Evolutionary conservation across 2,329 filamentous ascomycete species (phyloP).

Genomic region (Verticillium tricorpus): DNA sequence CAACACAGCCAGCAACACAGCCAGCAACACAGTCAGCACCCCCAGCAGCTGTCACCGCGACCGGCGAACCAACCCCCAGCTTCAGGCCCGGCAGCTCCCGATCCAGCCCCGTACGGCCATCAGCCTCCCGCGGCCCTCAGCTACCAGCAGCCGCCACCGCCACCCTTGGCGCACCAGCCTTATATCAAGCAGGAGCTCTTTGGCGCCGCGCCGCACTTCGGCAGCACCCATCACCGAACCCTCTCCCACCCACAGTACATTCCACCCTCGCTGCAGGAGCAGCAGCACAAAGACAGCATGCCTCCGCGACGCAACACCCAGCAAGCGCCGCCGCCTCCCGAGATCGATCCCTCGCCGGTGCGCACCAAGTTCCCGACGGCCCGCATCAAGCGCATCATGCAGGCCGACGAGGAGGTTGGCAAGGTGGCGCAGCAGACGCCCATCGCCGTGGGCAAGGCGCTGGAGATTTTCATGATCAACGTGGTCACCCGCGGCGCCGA

Average conservation of each 20-base stretch:
- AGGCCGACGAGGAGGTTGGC: constrained; percentile 96
- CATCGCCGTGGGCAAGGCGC: constrained; percentile 89
- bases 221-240: constrained; percentile 13
- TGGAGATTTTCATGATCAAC: constrained; percentile 97
- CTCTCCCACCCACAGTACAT: constrained; percentile 12
- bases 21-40: neutral
- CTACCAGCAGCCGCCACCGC: neutral
- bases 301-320: constrained; percentile 33
- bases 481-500: constrained; percentile 84
- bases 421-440: constrained; percentile 98
- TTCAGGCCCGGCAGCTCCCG: neutral
- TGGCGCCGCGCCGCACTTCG: neutral
- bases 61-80: neutral
- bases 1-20: constrained; percentile 5
- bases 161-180: constrained; percentile 8
- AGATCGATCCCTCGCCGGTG: constrained; percentile 64
- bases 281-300: constrained; percentile 23
- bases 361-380: constrained; percentile 96
- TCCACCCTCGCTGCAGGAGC: constrained; percentile 15
- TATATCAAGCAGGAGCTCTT: neutral
- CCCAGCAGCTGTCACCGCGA: neutral
- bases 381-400: constrained; percentile 98
- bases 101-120: constrained; percentile 1
- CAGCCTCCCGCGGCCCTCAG: constrained; percentile 1
- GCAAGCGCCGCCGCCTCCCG: constrained; percentile 30